Evolutionary conservation across 2,329 filamentous ascomycete genomes (phyloP).

Genomic region (Mariannaea elegans): DNA sequence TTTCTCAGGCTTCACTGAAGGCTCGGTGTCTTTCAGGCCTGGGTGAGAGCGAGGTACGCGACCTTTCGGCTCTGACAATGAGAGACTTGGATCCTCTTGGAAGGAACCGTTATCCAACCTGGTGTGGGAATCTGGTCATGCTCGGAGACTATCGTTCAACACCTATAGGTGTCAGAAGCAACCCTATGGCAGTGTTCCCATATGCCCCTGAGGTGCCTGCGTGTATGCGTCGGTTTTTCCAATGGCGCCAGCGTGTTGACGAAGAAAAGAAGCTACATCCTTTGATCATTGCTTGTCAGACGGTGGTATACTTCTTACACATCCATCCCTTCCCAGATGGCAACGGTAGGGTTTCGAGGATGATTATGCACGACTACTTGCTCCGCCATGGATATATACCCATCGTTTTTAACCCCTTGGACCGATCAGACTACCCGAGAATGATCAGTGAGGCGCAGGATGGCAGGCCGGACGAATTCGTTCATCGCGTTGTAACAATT

Average conservation of each 20-base stretch:
- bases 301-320: conserved; percentile 2
- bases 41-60: background rate
- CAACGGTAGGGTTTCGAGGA: conserved; percentile 3
- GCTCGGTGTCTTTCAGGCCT: background rate
- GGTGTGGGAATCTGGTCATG: too few relatives aligned
- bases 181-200: conserved; percentile 1
- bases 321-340: conserved; percentile 9
- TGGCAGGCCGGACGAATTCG: background rate
- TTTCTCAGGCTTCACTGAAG: background rate
- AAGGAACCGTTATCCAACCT: too few relatives aligned
- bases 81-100: background rate
- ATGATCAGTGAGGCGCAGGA: conserved; percentile 6
- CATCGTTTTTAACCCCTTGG: background rate
- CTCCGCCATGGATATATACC: conserved; percentile 5
- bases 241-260: background rate
- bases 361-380: conserved; percentile 15
- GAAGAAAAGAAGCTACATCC: conserved; percentile 2
- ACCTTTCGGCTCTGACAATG: conserved; percentile 6
- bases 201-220: background rate
- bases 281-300: conserved; percentile 2
- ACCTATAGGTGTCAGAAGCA: background rate
- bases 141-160: conserved; percentile 4
- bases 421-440: background rate
- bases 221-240: conserved; percentile 9
- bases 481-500: background rate